Conservation (phyloP, 352 stramenopile species). For the Phytophthora sansomeana region DNA sequence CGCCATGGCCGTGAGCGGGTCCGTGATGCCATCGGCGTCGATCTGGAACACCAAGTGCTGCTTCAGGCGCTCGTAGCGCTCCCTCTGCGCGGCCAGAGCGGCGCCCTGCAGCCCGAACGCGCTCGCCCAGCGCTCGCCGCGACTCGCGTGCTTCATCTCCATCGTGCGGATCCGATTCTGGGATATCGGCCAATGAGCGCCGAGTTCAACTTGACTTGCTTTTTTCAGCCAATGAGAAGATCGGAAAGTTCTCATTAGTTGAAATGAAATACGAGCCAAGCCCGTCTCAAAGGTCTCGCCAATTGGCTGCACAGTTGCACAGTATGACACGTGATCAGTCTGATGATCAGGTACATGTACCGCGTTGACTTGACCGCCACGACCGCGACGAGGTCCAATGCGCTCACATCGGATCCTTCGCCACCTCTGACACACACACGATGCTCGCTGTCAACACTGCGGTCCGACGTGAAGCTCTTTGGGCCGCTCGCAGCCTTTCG, state of each 20-base stretch:
- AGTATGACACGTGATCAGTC: too few relatives aligned
- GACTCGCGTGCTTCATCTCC: constrained; percentile 9
- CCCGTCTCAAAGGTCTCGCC: too few relatives aligned
- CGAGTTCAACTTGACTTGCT: background rate
- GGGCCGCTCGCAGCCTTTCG: constrained; percentile 48
- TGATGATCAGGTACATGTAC: too few relatives aligned
- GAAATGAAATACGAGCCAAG: background rate
- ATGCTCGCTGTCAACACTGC: too few relatives aligned
- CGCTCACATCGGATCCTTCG: too few relatives aligned
- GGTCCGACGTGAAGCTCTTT: too few relatives aligned
- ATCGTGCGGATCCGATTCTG: constrained; percentile 7
- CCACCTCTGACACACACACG: too few relatives aligned
- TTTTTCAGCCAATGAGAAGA: background rate
- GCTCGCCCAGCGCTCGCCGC: constrained; percentile 25
- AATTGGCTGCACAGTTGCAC: too few relatives aligned
- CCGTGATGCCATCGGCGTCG: constrained; percentile 52
- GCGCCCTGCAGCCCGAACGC: constrained; percentile 35
- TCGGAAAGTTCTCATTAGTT: background rate
- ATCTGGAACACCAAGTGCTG: constrained; percentile 73
- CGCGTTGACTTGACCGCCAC: too few relatives aligned
- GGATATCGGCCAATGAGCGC: constrained; percentile 15
- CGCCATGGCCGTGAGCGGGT: constrained; percentile 55
- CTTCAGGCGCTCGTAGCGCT: constrained; percentile 66
- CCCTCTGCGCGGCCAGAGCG: constrained; percentile 32
- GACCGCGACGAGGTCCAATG: too few relatives aligned